These are phyloP conservation scores for Cladosporium phlei DNA, from an alignment of 2,329 filamentous ascomycete genomes.

Conservation along the genomic window DNA sequence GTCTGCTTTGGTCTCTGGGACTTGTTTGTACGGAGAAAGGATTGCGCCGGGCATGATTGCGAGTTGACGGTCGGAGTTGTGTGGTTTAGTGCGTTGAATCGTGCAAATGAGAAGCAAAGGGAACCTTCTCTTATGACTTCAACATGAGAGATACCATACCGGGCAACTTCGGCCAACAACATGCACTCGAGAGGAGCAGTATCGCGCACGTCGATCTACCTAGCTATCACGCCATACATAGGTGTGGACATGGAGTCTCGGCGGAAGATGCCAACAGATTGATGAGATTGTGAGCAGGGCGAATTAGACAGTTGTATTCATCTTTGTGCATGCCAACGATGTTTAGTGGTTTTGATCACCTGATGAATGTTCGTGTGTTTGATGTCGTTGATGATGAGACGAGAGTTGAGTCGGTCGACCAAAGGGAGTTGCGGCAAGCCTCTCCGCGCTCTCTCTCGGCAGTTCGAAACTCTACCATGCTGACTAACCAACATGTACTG, in stretches of 20 bases:
- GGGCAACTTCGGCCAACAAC: not conserved
- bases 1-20: conserved; percentile 30
- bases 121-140: not conserved
- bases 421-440: no score
- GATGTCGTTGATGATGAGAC: no score
- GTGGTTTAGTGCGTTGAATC: not conserved
- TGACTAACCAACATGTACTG: no score
- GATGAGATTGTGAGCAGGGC: no score
- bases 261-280: conserved; percentile 3
- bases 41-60: conserved; percentile 7
- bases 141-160: not conserved
- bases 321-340: no score
- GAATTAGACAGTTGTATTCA: no score
- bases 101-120: not conserved
- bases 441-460: no score
- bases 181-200: not conserved
- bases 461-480: no score
- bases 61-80: not conserved
- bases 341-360: no score
- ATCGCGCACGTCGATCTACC: conserved; percentile 6
- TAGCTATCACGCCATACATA: conserved; percentile 12
- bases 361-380: no score
- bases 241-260: not conserved
- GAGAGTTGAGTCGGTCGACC: no score
- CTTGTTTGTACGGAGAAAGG: conserved; percentile 27